Evolutionary conservation across 805 yeast genomes (phyloP).

Genomic region (Schwanniomyces polymorphus): DNA sequence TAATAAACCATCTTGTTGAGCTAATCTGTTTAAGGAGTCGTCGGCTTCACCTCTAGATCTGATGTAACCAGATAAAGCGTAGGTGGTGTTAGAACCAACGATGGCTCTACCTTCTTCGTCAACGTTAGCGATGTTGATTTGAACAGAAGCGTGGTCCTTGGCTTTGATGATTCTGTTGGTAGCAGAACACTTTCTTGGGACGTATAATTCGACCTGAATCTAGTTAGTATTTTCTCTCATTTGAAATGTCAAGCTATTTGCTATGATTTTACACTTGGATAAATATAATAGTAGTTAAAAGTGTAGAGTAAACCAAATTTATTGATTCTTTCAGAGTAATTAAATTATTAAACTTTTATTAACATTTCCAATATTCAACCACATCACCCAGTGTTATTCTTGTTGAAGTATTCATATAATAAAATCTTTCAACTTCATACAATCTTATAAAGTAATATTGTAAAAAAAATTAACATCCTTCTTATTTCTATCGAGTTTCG

Average conservation of each 20-base stretch:
- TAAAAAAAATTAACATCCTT: background rate
- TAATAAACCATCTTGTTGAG: constrained; percentile 97
- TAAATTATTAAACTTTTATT: no score
- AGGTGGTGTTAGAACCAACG: constrained; percentile 87
- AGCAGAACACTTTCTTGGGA: constrained; percentile 99
- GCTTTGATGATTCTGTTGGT: constrained; percentile 99
- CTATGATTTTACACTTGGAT: background rate
- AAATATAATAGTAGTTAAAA: background rate
- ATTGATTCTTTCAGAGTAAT: no score
- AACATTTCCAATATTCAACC: no score
- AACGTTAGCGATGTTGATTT: constrained; percentile 97
- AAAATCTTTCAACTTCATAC: background rate
- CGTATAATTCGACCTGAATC: constrained; percentile 95
- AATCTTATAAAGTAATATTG: background rate
- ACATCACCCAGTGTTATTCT: no score
- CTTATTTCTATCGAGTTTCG: background rate
- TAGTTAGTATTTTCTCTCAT: constrained; percentile 25
- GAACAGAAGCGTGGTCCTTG: constrained; percentile 99
- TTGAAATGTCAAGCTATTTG: background rate
- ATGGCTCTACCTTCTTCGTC: constrained; percentile 95
- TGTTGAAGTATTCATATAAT: no score
- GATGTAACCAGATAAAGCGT: constrained; percentile 96
- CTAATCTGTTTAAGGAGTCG: constrained; percentile 98
- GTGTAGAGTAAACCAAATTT: background rate
- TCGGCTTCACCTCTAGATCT: constrained; percentile 99